A percentile compares a stretch with the other conserved stretches of the same genome.
Evolutionary conservation across 495 filamentous ascomycete genomes (phyloP).

Genomic region (Talaromyces ruber): DNA sequence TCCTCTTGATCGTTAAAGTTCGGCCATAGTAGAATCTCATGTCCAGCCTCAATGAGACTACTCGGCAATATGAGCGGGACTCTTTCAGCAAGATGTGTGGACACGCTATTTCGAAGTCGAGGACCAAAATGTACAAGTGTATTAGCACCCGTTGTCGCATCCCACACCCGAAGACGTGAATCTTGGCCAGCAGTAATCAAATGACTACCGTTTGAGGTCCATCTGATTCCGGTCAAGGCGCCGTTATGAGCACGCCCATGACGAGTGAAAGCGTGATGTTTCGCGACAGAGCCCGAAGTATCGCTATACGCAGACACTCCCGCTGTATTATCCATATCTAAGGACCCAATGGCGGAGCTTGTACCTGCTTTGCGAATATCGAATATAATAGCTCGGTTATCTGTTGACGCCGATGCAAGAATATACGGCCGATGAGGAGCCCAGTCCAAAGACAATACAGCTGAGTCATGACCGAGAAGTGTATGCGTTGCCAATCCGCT

Average conservation of each 20-base stretch:
- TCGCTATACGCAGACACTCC: slow-evolving; percentile 35
- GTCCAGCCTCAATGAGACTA: slow-evolving; percentile 35
- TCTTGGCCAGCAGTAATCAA: slow-evolving; percentile 78
- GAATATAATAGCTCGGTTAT: slow-evolving; percentile 76
- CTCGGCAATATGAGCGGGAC: slow-evolving; percentile 53
- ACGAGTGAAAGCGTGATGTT: slow-evolving; percentile 37
- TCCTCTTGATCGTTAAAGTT: slow-evolving; percentile 58
- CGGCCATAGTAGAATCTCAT: slow-evolving; percentile 63
- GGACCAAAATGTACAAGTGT: slow-evolving; percentile 78
- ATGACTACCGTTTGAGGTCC: slow-evolving; percentile 67
- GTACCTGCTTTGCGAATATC: slow-evolving; percentile 66
- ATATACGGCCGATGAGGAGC: slow-evolving; percentile 69
- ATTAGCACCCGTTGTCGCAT: slow-evolving; percentile 69
- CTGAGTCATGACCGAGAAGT: slow-evolving; percentile 62
- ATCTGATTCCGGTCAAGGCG: slow-evolving; percentile 72
- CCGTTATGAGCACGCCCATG: slow-evolving; percentile 60
- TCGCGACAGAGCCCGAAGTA: slow-evolving; percentile 19
- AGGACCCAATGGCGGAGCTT: slow-evolving; percentile 53
- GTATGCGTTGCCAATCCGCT: slow-evolving; percentile 70
- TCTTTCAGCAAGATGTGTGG: slow-evolving; percentile 49
- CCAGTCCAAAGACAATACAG: slow-evolving; percentile 70
- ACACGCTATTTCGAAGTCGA: slow-evolving; percentile 53
- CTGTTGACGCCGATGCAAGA: slow-evolving; percentile 66
- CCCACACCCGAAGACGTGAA: slow-evolving; percentile 74
- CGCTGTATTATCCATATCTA: slow-evolving; percentile 76